Percentiles rank a stretch among this genome's conserved stretches.
phyloP scores from a whole-genome alignment of 306 rosid genomes.

The Cicer chorassanicum region DNA sequence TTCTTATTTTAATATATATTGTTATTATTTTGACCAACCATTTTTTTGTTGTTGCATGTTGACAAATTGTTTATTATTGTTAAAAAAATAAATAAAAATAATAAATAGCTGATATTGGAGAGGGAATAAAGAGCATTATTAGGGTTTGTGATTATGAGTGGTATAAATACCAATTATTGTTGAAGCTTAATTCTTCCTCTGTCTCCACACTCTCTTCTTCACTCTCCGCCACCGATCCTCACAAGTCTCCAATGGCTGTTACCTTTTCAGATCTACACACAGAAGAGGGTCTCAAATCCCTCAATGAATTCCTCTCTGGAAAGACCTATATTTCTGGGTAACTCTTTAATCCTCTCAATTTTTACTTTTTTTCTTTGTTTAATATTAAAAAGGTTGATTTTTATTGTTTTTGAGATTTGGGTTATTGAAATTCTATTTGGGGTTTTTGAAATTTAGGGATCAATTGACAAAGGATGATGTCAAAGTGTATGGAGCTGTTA shows the following conservation, averaged over 20 bases:
- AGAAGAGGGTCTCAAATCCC: conserved; percentile 78
- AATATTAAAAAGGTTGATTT: neutral
- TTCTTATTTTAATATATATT: too few species aligned
- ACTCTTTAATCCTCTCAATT: neutral
- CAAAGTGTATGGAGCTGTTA: conserved; percentile 73
- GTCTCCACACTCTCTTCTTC: neutral
- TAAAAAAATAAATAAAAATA: neutral
- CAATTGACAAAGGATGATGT: conserved; percentile 77
- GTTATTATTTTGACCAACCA: too few species aligned
- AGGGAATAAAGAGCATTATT: neutral
- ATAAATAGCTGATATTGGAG: neutral
- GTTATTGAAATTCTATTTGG: conserved; percentile 18
- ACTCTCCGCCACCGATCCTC: conserved; percentile 11
- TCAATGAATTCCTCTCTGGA: conserved; percentile 65
- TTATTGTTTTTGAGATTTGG: conserved; percentile 10
- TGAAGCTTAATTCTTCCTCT: neutral
- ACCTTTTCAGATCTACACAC: conserved; percentile 88
- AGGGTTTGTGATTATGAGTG: conserved; percentile 43
- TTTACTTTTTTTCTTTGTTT: neutral
- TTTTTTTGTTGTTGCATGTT: too few species aligned
- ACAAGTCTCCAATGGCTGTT: conserved; percentile 60
- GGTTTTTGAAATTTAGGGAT: conserved; percentile 48
- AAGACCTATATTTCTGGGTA: conserved; percentile 82
- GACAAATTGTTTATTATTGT: too few species aligned
- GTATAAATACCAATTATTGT: conserved; percentile 45